Evolutionary conservation across 805 yeast species (phyloP).

Genomic region (Lipomyces chichibuensis): DNA sequence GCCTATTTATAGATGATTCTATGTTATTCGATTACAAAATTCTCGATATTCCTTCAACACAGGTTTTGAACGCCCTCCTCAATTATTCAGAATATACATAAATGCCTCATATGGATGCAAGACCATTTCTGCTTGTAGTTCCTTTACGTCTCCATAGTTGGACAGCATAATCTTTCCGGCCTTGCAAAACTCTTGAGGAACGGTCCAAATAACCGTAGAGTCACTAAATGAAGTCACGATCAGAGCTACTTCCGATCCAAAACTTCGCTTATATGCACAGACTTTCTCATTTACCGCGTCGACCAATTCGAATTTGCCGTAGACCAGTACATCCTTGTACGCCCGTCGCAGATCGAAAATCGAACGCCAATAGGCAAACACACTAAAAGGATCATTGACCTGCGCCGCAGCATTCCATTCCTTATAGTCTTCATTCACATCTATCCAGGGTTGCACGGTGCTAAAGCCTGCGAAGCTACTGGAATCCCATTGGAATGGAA

Average conservation of each 20-base stretch:
- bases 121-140: background rate
- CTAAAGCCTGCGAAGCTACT: slow-evolving; percentile 42
- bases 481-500: slow-evolving; percentile 58
- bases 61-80: background rate
- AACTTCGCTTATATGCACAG: slow-evolving; percentile 11
- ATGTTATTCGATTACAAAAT: background rate
- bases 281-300: slow-evolving; percentile 42
- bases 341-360: slow-evolving; percentile 51
- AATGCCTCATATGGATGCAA: slow-evolving; percentile 20
- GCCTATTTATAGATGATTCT: no score
- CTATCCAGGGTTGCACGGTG: slow-evolving; percentile 52
- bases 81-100: slow-evolving; percentile 5
- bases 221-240: slow-evolving; percentile 8
- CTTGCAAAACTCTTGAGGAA: slow-evolving; percentile 7
- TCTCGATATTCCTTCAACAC: background rate
- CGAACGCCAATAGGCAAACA: slow-evolving; percentile 51
- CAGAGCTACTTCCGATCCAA: slow-evolving; percentile 6
- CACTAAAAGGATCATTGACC: slow-evolving; percentile 50
- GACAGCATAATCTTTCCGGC: slow-evolving; percentile 9
- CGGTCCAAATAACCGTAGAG: slow-evolving; percentile 8
- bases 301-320: slow-evolving; percentile 51
- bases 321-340: slow-evolving; percentile 49
- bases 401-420: slow-evolving; percentile 54
- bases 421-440: slow-evolving; percentile 54
- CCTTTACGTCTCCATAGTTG: slow-evolving; percentile 6